Evolutionary conservation across 768 basidiomycete genomes (phyloP), one percentile per base, ranked within the genome.

Genomic region (Pluteus cervinus): DNA sequence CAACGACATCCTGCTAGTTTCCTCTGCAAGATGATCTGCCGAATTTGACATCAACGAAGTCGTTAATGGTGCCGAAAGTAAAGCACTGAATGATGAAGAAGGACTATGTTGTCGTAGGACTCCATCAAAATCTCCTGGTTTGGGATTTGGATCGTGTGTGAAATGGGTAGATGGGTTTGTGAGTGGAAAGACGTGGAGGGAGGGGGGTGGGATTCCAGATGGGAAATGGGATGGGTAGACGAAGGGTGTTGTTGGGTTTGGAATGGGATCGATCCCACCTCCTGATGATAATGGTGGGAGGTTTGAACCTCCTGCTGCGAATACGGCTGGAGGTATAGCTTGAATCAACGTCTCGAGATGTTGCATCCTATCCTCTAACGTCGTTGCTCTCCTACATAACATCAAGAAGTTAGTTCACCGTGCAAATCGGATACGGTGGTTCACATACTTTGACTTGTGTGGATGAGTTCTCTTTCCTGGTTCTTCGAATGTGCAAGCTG

Each of bases 321-420:
- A 88, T 15, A 89, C 80, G 1, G 81, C 79, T 9, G 86, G 75
- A 1, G 87, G 86, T 32, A 90, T 88, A 7, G 86, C 83, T 45
- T 87, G 82, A 31, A 90, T 87, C 32, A 89, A 69, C 7, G 80
- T 81, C 56, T 90, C 87, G 9, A 90, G 71, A 46, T 88, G 86
- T 48, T 87, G 83, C 86, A 90, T 89, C 21, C 87, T 71, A 52
- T 89, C 87, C 56, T 90, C 87, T 43, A 90, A 71, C 24, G 86
- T 88, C 36, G 86, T 76, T 8, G 86, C 83, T 26, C 84, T 76
- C 58, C 85, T 87, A 37, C 9, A 46, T 42, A 21, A 49, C 30
- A 26, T 36, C 34, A 39, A 44, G 32, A 9, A 37, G n/a, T 35
- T 29, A 42, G 29, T 28, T 14, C 34, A 22, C 35, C 22, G 33